phyloP scores from a whole-genome alignment of 495 filamentous ascomycete genomes.

The Parathielavia hyrcaniae region DNA sequence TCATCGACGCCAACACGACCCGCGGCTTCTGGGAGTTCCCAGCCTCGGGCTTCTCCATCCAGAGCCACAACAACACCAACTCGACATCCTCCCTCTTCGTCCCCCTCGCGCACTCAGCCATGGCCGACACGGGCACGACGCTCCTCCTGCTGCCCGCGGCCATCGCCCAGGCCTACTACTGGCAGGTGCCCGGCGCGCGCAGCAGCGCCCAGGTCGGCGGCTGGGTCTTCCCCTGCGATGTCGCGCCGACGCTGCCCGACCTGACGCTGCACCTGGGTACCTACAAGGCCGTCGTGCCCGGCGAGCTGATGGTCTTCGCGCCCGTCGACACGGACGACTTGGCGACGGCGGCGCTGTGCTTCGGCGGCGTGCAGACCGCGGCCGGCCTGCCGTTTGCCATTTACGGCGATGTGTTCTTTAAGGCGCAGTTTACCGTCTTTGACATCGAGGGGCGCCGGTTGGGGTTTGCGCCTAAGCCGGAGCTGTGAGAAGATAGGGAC shows the following conservation, averaged over 20 bases:
- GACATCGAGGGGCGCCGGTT: constrained; percentile 49
- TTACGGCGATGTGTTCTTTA: constrained; percentile 79
- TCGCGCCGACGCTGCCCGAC: constrained; percentile 31
- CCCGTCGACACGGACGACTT: constrained; percentile 38
- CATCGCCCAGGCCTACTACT: constrained; percentile 63
- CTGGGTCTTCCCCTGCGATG: constrained; percentile 34
- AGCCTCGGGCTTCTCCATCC: constrained; percentile 55
- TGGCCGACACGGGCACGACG: constrained; percentile 61
- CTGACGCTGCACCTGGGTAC: constrained; percentile 54
- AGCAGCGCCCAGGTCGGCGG: constrained; percentile 50
- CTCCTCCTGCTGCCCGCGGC: constrained; percentile 57
- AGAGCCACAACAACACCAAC: constrained; percentile 44
- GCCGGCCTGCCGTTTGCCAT: constrained; percentile 61
- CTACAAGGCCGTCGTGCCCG: constrained; percentile 52
- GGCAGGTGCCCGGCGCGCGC: constrained; percentile 50
- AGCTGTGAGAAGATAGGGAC: not conserved
- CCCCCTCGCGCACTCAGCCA: constrained; percentile 50
- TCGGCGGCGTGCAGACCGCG: constrained; percentile 60
- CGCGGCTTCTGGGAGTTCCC: constrained; percentile 72
- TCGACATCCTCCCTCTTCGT: constrained; percentile 48
- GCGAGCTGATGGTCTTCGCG: constrained; percentile 55
- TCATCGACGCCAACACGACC: constrained; percentile 51
- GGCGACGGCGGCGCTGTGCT: constrained; percentile 49
- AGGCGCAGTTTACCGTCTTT: constrained; percentile 76
- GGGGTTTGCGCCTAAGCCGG: constrained; percentile 53